Evolutionary conservation across 2,329 filamentous ascomycete species (phyloP).

Genomic region (Talaromyces sp.): DNA sequence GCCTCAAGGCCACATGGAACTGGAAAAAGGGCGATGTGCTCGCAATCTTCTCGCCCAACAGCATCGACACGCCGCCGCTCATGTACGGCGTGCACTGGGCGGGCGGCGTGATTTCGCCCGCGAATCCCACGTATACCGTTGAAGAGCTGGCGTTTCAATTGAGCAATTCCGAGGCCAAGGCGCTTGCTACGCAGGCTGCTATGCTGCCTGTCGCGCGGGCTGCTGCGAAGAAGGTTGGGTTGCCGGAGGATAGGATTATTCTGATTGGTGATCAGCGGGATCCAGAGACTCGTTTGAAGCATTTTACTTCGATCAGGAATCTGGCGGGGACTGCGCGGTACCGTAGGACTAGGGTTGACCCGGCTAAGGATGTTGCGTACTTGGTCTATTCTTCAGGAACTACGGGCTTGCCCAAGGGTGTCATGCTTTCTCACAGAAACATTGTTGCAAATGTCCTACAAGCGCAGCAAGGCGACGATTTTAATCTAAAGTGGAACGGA

Average conservation of each 20-base stretch:
- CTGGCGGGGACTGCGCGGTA: constrained; percentile 54
- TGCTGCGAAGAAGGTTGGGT: constrained; percentile 64
- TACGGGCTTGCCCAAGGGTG: constrained; percentile 85
- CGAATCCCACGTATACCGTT: constrained; percentile 79
- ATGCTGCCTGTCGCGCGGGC: constrained; percentile 59
- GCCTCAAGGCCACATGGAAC: constrained; percentile 65
- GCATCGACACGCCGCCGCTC: constrained; percentile 71
- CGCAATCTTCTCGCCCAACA: constrained; percentile 77
- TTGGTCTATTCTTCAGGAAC: constrained; percentile 87
- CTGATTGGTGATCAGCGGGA: constrained; percentile 63
- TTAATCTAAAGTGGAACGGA: constrained; percentile 53
- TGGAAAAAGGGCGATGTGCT: constrained; percentile 83
- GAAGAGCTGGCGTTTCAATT: constrained; percentile 83
- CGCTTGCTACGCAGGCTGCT: constrained; percentile 65
- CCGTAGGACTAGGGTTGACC: constrained; percentile 57
- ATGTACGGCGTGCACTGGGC: constrained; percentile 79
- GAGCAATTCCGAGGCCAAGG: constrained; percentile 68
- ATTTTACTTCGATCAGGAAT: constrained; percentile 67
- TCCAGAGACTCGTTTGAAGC: constrained; percentile 53
- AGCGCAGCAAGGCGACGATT: constrained; percentile 47
- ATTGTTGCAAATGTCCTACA: constrained; percentile 69
- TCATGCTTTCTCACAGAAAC: constrained; percentile 78
- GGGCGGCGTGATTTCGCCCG: constrained; percentile 74
- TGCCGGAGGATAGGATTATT: constrained; percentile 66
- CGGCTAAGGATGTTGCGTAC: constrained; percentile 70